Evolutionary conservation across 257 asterid species (phyloP), one percentile per base, ranked within the genome.

Genomic region (Salvia splendens): DNA sequence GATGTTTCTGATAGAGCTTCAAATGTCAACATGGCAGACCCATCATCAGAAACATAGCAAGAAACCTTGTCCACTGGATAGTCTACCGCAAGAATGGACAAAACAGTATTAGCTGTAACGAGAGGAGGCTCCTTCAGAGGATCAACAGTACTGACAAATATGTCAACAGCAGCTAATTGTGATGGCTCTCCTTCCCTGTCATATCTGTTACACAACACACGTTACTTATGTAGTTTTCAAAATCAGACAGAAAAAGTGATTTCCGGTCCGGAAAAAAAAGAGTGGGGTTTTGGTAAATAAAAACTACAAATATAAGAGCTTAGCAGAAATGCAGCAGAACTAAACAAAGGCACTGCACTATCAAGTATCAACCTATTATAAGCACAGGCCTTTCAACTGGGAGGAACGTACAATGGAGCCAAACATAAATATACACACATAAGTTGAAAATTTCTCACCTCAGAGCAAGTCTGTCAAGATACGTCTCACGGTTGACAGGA

Each of bases 101-200:
- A 72, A 68, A 92, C 95, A 45, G 98, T 92, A 74, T 92, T 92
- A 68, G 98, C 98, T 69, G 98, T 92, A 65, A 92, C 96, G 73
- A 92, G 92, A 54, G 98, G 96, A 58, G 98, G 97, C 82, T 94
- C 99, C 91, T 91, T 94, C 54, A 87, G 72, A 73, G 99, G 97
- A 77, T 91, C 99, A 6, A 94, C 97, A 69, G 97, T 91, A 85
- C 97, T 94, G 85, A 94, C 99, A 88, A 94, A 94, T 69, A 91
- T 91, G 86, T 94, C 99, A 68, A 94, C 99, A 84, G 97, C 97
- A 80, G 97, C 99, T 74, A 94, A 79, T 72, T 94, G 97, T 59
- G 99, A 91, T 74, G 96, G 89, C 82, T 94, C 97, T 72, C 99
- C 99, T 78, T 94, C 99, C 52, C 93, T 86, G 49, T 94, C 99